A percentile compares a stretch with the other conserved stretches of the same genome.
phyloP scores from a whole-genome alignment of 495 filamentous ascomycete genomes.

The Lasiosphaeris hirsuta region DNA sequence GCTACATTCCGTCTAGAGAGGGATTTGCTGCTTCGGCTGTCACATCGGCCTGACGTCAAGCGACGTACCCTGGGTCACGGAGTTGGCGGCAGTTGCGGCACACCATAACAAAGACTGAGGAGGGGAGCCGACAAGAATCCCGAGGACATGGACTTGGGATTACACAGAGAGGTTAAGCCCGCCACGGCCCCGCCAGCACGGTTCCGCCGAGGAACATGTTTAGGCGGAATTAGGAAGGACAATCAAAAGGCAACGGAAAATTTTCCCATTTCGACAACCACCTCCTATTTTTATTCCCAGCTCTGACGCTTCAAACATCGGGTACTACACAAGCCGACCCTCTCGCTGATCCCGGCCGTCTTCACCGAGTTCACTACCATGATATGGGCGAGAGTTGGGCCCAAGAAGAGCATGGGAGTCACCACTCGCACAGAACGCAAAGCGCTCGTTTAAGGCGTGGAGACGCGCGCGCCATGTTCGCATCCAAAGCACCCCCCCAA shows the following conservation, averaged over 20 bases:
- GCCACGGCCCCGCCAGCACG: constrained; percentile 27
- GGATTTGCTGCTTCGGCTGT: constrained; percentile 5
- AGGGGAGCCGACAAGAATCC: constrained; percentile 22
- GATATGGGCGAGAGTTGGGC: too few relatives aligned
- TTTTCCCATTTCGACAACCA: too few relatives aligned
- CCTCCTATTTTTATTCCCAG: too few relatives aligned
- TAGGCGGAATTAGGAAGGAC: constrained; percentile 26
- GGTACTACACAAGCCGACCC: background rate
- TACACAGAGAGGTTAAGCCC: constrained; percentile 25
- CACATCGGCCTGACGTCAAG: constrained; percentile 20
- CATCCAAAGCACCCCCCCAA: too few relatives aligned
- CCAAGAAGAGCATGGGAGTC: too few relatives aligned
- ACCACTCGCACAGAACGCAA: too few relatives aligned
- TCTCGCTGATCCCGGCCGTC: too few relatives aligned
- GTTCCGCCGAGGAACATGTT: constrained; percentile 23
- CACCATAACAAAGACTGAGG: constrained; percentile 11
- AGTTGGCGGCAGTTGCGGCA: constrained; percentile 13
- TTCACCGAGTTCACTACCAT: too few relatives aligned
- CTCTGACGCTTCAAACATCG: constrained; percentile 13
- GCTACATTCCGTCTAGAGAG: background rate
- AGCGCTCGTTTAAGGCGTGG: too few relatives aligned
- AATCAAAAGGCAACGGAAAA: constrained; percentile 16
- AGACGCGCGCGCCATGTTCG: too few relatives aligned
- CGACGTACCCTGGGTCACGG: constrained; percentile 7
- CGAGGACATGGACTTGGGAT: constrained; percentile 38